Percentiles rank a stretch among this genome's conserved stretches.
These are phyloP conservation scores for Calocera viscosa DNA, from an alignment of 768 basidiomycete species.

Conservation along the genomic window DNA sequence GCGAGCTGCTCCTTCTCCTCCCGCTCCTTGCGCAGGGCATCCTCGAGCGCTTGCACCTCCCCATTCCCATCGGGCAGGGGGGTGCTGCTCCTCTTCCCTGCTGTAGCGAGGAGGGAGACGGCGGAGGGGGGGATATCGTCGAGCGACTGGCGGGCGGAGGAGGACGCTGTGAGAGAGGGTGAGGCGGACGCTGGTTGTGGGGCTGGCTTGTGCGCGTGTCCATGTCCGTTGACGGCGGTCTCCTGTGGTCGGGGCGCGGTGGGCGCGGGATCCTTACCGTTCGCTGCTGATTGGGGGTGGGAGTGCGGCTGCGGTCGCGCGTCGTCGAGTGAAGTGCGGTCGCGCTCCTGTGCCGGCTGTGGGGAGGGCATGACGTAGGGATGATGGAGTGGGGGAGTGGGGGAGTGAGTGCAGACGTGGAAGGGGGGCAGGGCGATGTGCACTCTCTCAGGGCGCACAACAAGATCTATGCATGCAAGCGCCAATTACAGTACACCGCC, in stretches of 20 bases:
- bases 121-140: not conserved
- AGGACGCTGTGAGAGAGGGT: not conserved
- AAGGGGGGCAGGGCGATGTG: no score
- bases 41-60: slow-evolving; percentile 40
- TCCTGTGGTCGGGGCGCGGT: not conserved
- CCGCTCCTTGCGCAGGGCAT: slow-evolving; percentile 58
- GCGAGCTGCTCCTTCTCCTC: slow-evolving; percentile 84
- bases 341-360: no score
- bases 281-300: no score
- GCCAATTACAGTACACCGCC: no score
- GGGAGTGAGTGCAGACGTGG: no score
- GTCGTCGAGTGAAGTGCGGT: no score
- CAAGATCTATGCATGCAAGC: no score
- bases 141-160: not conserved
- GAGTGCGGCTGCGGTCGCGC: no score
- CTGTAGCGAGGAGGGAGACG: not conserved
- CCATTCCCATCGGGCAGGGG: not conserved
- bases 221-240: not conserved
- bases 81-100: not conserved
- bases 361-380: no score
- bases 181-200: not conserved
- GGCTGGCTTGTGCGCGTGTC: not conserved
- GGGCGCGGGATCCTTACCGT: no score
- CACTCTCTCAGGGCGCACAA: no score
- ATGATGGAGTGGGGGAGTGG: no score